Base-by-base conservation (phyloP, 1,139 yeast genomes). In the Debaryomyces sp. region DNA sequence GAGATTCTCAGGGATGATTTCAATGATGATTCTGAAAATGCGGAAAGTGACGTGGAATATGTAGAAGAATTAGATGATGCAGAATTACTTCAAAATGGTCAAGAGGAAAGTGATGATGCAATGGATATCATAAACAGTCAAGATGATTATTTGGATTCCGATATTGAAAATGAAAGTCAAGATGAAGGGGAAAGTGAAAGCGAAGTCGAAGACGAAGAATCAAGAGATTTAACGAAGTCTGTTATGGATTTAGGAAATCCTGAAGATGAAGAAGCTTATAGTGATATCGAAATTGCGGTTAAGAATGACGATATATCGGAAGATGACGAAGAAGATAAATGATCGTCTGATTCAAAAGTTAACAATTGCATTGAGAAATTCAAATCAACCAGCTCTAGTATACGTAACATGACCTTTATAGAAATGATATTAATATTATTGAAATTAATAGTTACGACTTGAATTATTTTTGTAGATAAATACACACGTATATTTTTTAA, bases 11-110 rank as follows among this genome's bases (percentile, higher is more conserved):
- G 43, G 23, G 54, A 50, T 35, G 60, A 56, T 39, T 50, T 48
- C 29, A 58, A 65, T 9, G 67, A 65, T 21, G 58, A 50, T 29
- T 53, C 61, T 8, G 71, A 67, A 7, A 64, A 67, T 7, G 64
- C 58, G 7, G 76, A 67, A 9, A 62, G 61, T 46, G 77, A 70
- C 52, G 67, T 74, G 23, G 78, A 74, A 50, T 73, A 73, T 45
- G 64, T 69, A 30, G 82, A 76, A 48, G 77, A 71, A 51, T 52
- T 71, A 22, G 78, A 72, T 52, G 77, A 72, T 57, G 76, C 73
- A 4, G 58, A 63, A 32, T 57, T 58, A 10, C 53, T 62, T 49
- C 69, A 64, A 2, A 64, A 64, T 30, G 69, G 63, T 1, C 65
- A 63, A 18, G 63, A 61, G 50, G 63, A 59, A 10, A 58, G 21